Base-by-base conservation (phyloP, 2,329 filamentous ascomycete species). In the Pseudocercospora crystallina region DNA sequence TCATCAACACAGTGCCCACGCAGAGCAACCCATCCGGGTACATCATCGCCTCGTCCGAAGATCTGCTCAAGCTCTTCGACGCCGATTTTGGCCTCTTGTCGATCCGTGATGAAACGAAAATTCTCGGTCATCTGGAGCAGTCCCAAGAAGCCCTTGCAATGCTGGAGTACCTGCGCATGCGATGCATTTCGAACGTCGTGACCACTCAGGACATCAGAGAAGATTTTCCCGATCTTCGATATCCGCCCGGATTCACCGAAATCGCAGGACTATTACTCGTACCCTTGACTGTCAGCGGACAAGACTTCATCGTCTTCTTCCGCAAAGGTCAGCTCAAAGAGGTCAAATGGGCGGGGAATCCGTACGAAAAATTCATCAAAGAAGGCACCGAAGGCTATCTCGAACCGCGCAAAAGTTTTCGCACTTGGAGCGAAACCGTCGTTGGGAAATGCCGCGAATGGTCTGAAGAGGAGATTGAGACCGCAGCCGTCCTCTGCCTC, bases 241-340 rank as follows among this genome's bases (percentile, higher is more conserved):
- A 95, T 60, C 75, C 81, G 0, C 90, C 89, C 0, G 90, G 90
- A 0, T 94, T 96, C 63, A 79, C 84, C 51, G 73, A 84, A 14
- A 82, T 96, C 50, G 87, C 89, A 0, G 90, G 90, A 0, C 70
- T 95, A 41, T 73, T 96, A 0, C 84, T 95, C 47, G 89, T 96
- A 0, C 90, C 90, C 0, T 73, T 96, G 2, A 91, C 87, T 12
- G 76, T 81, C 1, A 82, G 82, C 1, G 90, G 90, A 0, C 77
- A 76, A 29, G 90, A 96, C 61, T 96, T 96, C 61, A 95, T 96
- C 37, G 87, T 90, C 0, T 95, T 96, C 65, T 95, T 95, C 72
- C 82, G 90, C n/a, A 85, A 80, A 59, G 84, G 85, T 0, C 88
- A 91, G 61, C 67, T 83, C 26, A 86, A 80, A 63, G 85, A 89